A percentile compares a stretch with the other conserved stretches of the same genome.
These are phyloP conservation scores for Jacaranda copaia DNA, from an alignment of 257 asterid species.

Conservation along the genomic window DNA sequence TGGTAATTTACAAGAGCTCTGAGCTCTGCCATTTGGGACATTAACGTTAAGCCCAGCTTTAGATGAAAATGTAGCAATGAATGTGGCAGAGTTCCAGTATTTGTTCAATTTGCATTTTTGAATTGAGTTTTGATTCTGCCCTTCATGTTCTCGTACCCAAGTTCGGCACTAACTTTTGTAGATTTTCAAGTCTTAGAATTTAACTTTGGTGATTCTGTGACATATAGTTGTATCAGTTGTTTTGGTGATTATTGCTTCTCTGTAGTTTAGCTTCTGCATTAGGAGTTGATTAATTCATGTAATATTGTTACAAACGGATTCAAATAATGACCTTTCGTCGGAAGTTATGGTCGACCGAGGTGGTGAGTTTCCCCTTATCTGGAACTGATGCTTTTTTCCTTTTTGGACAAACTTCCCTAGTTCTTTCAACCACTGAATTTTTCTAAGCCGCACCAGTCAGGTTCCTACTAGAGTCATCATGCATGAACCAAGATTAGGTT, in stretches of 20 bases:
- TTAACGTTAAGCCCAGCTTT: background rate
- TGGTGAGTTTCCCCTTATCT: no score
- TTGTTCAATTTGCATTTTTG: background rate
- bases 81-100: constrained; percentile 2
- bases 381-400: no score
- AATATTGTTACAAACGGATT: no score
- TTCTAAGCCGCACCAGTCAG: background rate
- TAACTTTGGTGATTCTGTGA: background rate
- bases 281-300: background rate
- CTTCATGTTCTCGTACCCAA: constrained; percentile 1
- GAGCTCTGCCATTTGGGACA: constrained; percentile 7
- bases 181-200: constrained; percentile 1
- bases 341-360: no score
- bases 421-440: background rate
- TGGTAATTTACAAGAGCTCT: background rate
- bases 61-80: background rate
- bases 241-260: background rate
- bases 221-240: background rate
- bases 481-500: constrained; percentile 11
- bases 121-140: background rate
- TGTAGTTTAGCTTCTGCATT: constrained; percentile 18
- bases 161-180: constrained; percentile 1
- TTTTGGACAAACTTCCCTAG: no score
- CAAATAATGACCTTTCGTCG: no score
- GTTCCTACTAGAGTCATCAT: constrained; percentile 6